Evolutionary conservation across 371 early-diverging fungal genomes (phyloP).

Genomic region (Cokeromyces recurvatus): DNA sequence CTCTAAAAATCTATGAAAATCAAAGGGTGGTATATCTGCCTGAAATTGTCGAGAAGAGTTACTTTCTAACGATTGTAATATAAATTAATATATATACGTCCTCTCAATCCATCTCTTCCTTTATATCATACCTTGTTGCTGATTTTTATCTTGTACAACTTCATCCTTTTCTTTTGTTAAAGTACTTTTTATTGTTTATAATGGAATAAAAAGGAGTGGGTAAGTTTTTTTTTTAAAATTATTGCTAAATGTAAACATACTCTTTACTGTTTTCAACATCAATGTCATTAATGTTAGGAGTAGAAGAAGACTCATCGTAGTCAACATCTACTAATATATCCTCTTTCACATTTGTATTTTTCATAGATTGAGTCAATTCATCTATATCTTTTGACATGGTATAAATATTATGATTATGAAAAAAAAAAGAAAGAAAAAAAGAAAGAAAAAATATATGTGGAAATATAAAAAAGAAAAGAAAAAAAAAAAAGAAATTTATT

Average conservation of each 20-base stretch:
- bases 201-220: too few species aligned
- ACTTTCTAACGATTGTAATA: not conserved
- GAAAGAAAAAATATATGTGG: slow-evolving; percentile 3
- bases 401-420: not conserved
- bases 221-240: too few species aligned
- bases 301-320: too few species aligned
- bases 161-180: not conserved
- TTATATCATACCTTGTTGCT: too few species aligned
- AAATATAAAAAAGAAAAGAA: too few species aligned
- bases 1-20: slow-evolving; percentile 68
- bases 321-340: not conserved
- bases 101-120: too few species aligned
- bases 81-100: too few species aligned
- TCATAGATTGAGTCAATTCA: slow-evolving; percentile 1
- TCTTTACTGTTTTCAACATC: too few species aligned
- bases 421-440: not conserved
- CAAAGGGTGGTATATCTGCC: slow-evolving; percentile 42
- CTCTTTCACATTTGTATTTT: not conserved
- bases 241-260: too few species aligned
- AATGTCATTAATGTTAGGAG: too few species aligned
- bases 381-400: not conserved
- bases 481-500: too few species aligned
- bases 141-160: not conserved
- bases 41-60: slow-evolving; percentile 3
- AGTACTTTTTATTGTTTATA: too few species aligned